Evolutionary conservation across 2,329 filamentous ascomycete species (phyloP).

Genomic region (Aureobasidium lini): DNA sequence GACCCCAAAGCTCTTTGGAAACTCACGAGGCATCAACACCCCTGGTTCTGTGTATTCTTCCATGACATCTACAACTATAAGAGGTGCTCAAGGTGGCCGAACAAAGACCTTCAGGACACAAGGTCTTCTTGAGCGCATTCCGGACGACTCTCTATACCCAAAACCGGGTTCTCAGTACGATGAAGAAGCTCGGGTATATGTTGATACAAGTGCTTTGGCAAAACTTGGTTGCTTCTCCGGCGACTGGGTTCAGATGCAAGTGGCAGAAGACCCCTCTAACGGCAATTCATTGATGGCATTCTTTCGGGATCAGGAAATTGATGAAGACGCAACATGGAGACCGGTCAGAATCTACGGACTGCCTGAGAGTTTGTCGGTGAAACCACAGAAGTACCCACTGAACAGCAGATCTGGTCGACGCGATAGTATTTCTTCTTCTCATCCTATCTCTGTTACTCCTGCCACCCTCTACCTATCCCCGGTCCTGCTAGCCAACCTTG

Average conservation of each 20-base stretch:
- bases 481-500: constrained; percentile 77
- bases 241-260: constrained; percentile 87
- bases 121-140: constrained; percentile 63
- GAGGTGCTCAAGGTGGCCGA: constrained; percentile 57
- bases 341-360: constrained; percentile 84
- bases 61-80: constrained; percentile 75
- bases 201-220: constrained; percentile 76
- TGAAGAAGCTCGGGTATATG: constrained; percentile 77
- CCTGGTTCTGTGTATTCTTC: constrained; percentile 85
- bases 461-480: constrained; percentile 71
- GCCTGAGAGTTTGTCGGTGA: constrained; percentile 60
- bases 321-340: constrained; percentile 61
- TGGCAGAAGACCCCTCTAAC: constrained; percentile 59
- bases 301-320: constrained; percentile 41
- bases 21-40: constrained; percentile 68
- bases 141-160: constrained; percentile 74
- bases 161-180: constrained; percentile 80
- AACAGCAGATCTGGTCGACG: constrained; percentile 42
- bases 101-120: constrained; percentile 81
- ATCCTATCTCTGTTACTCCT: constrained; percentile 46
- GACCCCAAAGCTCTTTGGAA: constrained; percentile 68
- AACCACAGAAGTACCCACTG: constrained; percentile 46
- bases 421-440: constrained; percentile 47
- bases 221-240: constrained; percentile 95
- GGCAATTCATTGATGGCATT: constrained; percentile 36